Conservation (phyloP, 1,284 basidiomycete genomes). For the Pascua sp. region DNA sequence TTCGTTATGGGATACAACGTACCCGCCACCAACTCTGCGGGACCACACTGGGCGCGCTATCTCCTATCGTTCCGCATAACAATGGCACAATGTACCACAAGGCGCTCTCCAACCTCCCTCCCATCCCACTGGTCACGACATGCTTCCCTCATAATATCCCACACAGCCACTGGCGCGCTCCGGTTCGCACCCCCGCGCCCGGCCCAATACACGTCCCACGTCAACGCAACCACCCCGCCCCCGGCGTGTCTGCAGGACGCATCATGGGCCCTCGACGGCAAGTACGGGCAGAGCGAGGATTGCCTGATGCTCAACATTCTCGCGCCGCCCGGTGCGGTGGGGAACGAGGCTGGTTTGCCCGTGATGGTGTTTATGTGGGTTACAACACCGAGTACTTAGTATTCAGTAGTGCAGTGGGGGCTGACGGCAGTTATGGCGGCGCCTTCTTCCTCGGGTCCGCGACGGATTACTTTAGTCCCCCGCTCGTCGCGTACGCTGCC, state of each 20-base stretch:
- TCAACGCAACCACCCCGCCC: slow-evolving; percentile 27
- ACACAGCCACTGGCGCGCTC: background rate
- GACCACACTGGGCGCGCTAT: no score
- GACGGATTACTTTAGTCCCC: slow-evolving; percentile 22
- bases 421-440: slow-evolving; percentile 39
- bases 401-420: no score
- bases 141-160: no score
- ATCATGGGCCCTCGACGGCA: slow-evolving; percentile 21
- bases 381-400: no score
- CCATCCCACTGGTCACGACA: background rate
- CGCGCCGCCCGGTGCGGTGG: slow-evolving; percentile 24
- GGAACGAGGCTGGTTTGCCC: slow-evolving; percentile 29
- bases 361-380: slow-evolving; percentile 39
- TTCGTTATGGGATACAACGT: no score
- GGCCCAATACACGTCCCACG: slow-evolving; percentile 23
- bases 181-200: slow-evolving; percentile 49
- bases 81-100: no score
- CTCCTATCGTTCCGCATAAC: no score
- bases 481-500: slow-evolving; percentile 14
- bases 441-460: slow-evolving; percentile 27
- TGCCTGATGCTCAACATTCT: slow-evolving; percentile 50
- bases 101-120: no score
- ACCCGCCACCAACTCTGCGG: no score
- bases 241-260: slow-evolving; percentile 35
- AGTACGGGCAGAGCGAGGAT: slow-evolving; percentile 39